phyloP scores from a whole-genome alignment of 805 yeast species.

The Ogataea kodamae region DNA sequence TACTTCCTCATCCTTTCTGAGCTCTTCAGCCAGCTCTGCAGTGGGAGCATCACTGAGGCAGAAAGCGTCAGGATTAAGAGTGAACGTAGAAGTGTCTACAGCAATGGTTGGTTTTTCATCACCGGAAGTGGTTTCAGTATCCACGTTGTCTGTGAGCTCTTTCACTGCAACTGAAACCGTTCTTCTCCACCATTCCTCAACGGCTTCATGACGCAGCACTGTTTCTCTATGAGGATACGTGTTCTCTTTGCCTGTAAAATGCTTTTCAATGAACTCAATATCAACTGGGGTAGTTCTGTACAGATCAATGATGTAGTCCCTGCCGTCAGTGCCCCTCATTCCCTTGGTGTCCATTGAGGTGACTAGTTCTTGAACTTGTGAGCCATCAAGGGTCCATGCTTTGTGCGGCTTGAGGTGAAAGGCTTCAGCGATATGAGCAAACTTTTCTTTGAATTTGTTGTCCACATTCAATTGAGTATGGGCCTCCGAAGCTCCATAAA shows the following conservation, averaged over 20 bases:
- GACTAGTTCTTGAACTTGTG: slow-evolving; percentile 44
- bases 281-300: slow-evolving; percentile 84
- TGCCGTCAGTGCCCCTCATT: slow-evolving; percentile 76
- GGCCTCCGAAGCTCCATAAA: slow-evolving; percentile 31
- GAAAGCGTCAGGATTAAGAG: slow-evolving; percentile 80
- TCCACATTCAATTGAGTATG: slow-evolving; percentile 46
- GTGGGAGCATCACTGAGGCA: slow-evolving; percentile 40
- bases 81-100: slow-evolving; percentile 49
- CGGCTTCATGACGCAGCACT: slow-evolving; percentile 80
- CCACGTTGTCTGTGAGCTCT: slow-evolving; percentile 45
- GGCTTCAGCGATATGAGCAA: slow-evolving; percentile 62
- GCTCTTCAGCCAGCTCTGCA: slow-evolving; percentile 33
- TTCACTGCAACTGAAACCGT: slow-evolving; percentile 54
- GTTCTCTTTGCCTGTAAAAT: slow-evolving; percentile 42
- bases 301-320: slow-evolving; percentile 80
- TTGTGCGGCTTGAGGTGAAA: slow-evolving; percentile 75
- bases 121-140: slow-evolving; percentile 25
- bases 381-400: slow-evolving; percentile 46
- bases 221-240: slow-evolving; percentile 82
- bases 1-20: slow-evolving; percentile 52
- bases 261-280: slow-evolving; percentile 64
- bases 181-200: slow-evolving; percentile 84
- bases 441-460: slow-evolving; percentile 49
- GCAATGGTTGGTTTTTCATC: slow-evolving; percentile 45
- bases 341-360: slow-evolving; percentile 84